Percentiles rank a stretch among this genome's conserved stretches.
Conservation (phyloP, 2,329 filamentous ascomycete genomes). For the Monilinia vaccinii-corymbosi region DNA sequence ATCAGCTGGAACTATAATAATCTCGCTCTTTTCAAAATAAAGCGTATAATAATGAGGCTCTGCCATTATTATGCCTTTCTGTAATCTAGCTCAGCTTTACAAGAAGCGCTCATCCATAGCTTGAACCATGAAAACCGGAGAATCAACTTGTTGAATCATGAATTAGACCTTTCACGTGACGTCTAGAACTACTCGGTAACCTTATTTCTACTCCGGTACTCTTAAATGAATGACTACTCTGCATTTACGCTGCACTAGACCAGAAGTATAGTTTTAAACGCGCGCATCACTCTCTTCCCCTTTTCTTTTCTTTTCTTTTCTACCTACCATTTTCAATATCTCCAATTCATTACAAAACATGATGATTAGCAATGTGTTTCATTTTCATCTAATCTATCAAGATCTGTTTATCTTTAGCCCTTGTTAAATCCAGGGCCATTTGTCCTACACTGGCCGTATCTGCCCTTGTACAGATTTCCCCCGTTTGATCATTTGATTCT, state of each 20-base stretch:
- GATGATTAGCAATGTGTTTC: conserved; percentile 3
- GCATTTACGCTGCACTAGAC: not conserved
- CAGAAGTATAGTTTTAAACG: not conserved
- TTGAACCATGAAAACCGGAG: not conserved
- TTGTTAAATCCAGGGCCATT: not conserved
- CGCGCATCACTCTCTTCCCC: not conserved
- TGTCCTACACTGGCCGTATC: not conserved
- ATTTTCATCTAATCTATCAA: not conserved
- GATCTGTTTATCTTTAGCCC: conserved; percentile 3
- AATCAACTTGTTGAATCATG: too few species aligned
- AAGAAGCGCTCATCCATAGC: too few species aligned
- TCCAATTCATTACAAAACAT: conserved; percentile 6
- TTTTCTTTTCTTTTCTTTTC: not conserved
- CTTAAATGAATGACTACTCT: not conserved
- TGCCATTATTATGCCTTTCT: too few species aligned
- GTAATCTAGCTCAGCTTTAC: too few species aligned
- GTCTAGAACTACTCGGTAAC: not conserved
- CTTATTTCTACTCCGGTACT: not conserved
- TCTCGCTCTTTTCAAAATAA: too few species aligned
- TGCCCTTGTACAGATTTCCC: conserved; percentile 4
- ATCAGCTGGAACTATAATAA: not conserved
- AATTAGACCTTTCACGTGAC: not conserved
- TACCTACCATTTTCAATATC: conserved; percentile 6
- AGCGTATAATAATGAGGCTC: too few species aligned
- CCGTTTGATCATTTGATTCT: conserved; percentile 2